These are phyloP conservation scores for Phytophthora rubi DNA, from an alignment of 352 stramenopile genomes.

Conservation along the genomic window DNA sequence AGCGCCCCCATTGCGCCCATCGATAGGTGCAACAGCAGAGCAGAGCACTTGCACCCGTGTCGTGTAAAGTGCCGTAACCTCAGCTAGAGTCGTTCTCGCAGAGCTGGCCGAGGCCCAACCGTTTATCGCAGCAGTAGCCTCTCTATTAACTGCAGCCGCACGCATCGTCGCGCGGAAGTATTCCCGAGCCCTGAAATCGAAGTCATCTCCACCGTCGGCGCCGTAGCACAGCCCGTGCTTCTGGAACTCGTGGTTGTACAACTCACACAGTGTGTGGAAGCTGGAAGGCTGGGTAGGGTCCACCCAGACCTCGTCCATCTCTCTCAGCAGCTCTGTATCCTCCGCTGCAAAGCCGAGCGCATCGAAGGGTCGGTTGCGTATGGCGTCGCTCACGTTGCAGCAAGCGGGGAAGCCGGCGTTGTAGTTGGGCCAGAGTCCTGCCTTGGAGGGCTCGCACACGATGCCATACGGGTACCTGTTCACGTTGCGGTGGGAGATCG, in stretches of 20 bases:
- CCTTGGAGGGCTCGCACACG: conserved; percentile 36
- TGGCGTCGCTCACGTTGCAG: conserved; percentile 48
- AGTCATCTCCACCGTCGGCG: conserved; percentile 46
- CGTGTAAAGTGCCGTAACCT: conserved; percentile 43
- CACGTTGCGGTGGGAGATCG: conserved; percentile 59
- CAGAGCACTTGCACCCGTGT: conserved; percentile 49
- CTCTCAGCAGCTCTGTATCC: conserved; percentile 37
- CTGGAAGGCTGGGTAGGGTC: conserved; percentile 51
- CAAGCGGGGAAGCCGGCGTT: conserved; percentile 44
- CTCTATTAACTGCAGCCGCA: conserved; percentile 22
- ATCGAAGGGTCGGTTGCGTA: conserved; percentile 47
- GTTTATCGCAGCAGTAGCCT: conserved; percentile 41
- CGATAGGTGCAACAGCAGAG: conserved; percentile 30
- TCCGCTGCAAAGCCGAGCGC: conserved; percentile 34
- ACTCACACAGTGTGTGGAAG: conserved; percentile 64
- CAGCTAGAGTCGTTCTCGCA: conserved; percentile 34
- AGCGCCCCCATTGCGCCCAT: conserved; percentile 1
- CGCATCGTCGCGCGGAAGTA: conserved; percentile 46
- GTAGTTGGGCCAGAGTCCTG: conserved; percentile 61
- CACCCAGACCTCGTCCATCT: conserved; percentile 50
- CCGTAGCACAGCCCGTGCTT: conserved; percentile 87
- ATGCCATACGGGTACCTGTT: conserved; percentile 53
- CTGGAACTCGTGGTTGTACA: conserved; percentile 91
- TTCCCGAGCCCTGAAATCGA: conserved; percentile 29
- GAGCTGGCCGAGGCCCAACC: conserved; percentile 30